Evolutionary conservation across 768 basidiomycete species (phyloP).

Genomic region (Agaricus subrufescens): DNA sequence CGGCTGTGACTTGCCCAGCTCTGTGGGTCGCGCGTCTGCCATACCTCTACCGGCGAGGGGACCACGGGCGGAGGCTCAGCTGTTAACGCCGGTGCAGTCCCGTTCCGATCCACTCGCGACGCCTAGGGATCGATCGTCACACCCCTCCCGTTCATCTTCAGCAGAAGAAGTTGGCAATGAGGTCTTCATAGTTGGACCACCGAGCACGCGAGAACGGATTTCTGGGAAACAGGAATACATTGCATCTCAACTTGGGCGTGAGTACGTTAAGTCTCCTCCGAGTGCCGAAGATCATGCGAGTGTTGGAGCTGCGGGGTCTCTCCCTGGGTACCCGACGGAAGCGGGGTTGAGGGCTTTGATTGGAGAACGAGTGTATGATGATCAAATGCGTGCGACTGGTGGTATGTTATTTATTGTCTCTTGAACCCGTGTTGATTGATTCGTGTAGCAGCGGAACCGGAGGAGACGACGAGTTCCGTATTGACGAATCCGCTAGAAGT

Average conservation of each 20-base stretch:
- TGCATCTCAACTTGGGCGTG: background rate
- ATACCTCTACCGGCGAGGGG: too few species aligned
- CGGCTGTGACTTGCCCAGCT: too few species aligned
- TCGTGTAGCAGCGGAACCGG: too few species aligned
- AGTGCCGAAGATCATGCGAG: conserved; percentile 2
- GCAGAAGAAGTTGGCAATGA: background rate
- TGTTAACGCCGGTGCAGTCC: background rate
- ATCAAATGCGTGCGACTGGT: conserved; percentile 11
- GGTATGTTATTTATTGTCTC: conserved; percentile 1
- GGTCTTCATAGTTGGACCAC: background rate
- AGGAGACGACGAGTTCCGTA: too few species aligned
- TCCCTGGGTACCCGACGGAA: conserved; percentile 18
- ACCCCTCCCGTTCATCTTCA: background rate
- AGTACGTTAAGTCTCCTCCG: background rate
- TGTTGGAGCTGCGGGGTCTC: conserved; percentile 9
- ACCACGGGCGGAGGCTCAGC: too few species aligned
- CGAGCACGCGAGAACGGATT: conserved; percentile 1
- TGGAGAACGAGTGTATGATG: conserved; percentile 17
- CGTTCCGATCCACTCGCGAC: background rate
- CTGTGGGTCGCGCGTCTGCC: too few species aligned
- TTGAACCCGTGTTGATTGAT: background rate
- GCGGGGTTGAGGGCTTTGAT: conserved; percentile 15
- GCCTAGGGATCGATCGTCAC: background rate
- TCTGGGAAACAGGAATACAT: background rate
- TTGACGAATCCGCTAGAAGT: too few species aligned